Conservation (phyloP, 176 grass and related monocot genomes). For the Triticum monococcum region DNA sequence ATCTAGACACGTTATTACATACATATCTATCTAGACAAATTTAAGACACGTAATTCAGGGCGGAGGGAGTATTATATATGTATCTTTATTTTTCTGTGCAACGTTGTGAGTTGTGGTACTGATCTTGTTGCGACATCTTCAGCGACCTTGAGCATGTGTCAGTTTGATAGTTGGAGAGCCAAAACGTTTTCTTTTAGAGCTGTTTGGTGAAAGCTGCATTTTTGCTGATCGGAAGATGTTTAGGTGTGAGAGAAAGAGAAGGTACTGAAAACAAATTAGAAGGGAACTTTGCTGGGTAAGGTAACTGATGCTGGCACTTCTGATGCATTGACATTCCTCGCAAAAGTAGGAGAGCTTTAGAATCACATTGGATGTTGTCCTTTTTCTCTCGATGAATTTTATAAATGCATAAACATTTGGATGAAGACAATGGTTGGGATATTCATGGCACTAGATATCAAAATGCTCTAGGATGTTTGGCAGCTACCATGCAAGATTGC, state of each 20-base stretch:
- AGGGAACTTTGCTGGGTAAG: not conserved
- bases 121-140: not conserved
- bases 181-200: not conserved
- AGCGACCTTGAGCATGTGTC: not conserved
- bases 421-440: not conserved
- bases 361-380: not conserved
- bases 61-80: slow-evolving; percentile 1
- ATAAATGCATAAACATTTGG: not conserved
- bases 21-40: too few species aligned
- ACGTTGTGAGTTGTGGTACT: not conserved
- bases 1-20: too few species aligned
- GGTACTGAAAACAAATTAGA: not conserved
- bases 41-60: too few species aligned
- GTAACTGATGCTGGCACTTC: too few species aligned
- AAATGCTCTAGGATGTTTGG: not conserved
- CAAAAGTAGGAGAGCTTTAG: not conserved
- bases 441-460: not conserved
- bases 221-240: too few species aligned
- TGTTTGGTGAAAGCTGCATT: not conserved
- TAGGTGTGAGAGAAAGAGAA: too few species aligned
- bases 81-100: not conserved
- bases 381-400: not conserved
- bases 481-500: not conserved
- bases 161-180: not conserved
- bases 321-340: not conserved